phyloP scores from a whole-genome alignment of 371 early-diverging fungal genomes.

The Syncephalis plumigaleata region DNA sequence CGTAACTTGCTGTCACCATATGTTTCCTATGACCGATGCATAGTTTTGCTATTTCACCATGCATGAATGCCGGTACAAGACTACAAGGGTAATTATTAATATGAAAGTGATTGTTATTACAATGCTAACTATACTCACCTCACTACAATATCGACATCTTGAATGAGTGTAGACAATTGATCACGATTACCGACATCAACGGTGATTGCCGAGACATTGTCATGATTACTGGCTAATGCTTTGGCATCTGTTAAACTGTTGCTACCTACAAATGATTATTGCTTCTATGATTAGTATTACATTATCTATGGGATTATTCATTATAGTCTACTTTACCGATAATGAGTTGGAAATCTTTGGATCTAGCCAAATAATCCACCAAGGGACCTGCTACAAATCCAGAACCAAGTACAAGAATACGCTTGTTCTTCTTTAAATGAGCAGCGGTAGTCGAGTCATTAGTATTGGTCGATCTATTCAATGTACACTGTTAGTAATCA shows the following conservation, averaged over 20 bases:
- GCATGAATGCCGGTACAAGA: slow-evolving; percentile 88
- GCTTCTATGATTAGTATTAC: too few species aligned
- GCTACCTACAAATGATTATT: slow-evolving; percentile 53
- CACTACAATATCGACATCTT: slow-evolving; percentile 73
- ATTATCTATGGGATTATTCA: neutral
- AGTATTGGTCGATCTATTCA: slow-evolving; percentile 6
- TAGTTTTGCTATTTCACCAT: slow-evolving; percentile 61
- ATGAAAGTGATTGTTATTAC: neutral
- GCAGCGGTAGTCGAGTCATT: slow-evolving; percentile 3
- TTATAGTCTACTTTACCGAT: slow-evolving; percentile 27
- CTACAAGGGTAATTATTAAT: slow-evolving; percentile 16
- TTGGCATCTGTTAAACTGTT: slow-evolving; percentile 50
- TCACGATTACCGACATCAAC: slow-evolving; percentile 28
- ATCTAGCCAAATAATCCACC: slow-evolving; percentile 54
- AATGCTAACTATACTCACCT: slow-evolving; percentile 22
- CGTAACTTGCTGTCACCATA: slow-evolving; percentile 93
- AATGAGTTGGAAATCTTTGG: slow-evolving; percentile 45
- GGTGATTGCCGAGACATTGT: slow-evolving; percentile 26
- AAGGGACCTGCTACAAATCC: slow-evolving; percentile 90
- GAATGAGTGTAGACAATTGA: slow-evolving; percentile 40
- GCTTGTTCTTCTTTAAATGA: slow-evolving; percentile 17
- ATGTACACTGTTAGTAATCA: slow-evolving; percentile 9
- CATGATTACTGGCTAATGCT: slow-evolving; percentile 31
- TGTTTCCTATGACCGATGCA: slow-evolving; percentile 75
- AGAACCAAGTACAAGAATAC: slow-evolving; percentile 71